Evolutionary conservation across 257 asterid genomes (phyloP).

Genomic region (Leonotis leonurus): DNA sequence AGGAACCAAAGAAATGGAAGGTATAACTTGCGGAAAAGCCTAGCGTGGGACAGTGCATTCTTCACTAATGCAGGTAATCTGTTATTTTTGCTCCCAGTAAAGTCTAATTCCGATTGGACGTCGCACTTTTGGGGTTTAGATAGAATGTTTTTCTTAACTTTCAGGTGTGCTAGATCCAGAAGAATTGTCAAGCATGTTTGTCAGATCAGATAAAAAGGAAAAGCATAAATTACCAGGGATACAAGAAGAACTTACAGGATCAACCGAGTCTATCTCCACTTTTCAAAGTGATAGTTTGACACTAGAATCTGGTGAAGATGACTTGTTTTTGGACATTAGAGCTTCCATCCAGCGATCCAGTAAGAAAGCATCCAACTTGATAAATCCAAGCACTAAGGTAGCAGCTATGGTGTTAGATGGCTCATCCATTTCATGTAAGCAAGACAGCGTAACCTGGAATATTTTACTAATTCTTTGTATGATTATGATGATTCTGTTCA

Average conservation of each 20-base stretch:
- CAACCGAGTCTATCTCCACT: constrained; percentile 73
- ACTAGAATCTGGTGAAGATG: constrained; percentile 64
- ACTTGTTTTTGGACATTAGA: constrained; percentile 84
- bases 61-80: constrained; percentile 80
- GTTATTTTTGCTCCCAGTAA: neutral
- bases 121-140: neutral
- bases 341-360: constrained; percentile 96
- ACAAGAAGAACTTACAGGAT: constrained; percentile 64
- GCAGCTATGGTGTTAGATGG: constrained; percentile 26
- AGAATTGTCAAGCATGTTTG: constrained; percentile 68
- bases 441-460: constrained; percentile 1
- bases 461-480: neutral
- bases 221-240: constrained; percentile 49
- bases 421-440: constrained; percentile 50
- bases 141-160: neutral
- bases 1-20: constrained; percentile 38
- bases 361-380: constrained; percentile 30
- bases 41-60: constrained; percentile 98
- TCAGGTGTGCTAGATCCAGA: constrained; percentile 84
- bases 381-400: constrained; percentile 25
- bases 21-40: constrained; percentile 80
- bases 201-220: constrained; percentile 42
- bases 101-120: neutral
- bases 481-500: neutral
- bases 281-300: constrained; percentile 64